Percentiles rank a stretch among this genome's conserved stretches.
Evolutionary conservation across 1,284 basidiomycete species (phyloP).

Genomic region (Malassezia sympodialis): DNA sequence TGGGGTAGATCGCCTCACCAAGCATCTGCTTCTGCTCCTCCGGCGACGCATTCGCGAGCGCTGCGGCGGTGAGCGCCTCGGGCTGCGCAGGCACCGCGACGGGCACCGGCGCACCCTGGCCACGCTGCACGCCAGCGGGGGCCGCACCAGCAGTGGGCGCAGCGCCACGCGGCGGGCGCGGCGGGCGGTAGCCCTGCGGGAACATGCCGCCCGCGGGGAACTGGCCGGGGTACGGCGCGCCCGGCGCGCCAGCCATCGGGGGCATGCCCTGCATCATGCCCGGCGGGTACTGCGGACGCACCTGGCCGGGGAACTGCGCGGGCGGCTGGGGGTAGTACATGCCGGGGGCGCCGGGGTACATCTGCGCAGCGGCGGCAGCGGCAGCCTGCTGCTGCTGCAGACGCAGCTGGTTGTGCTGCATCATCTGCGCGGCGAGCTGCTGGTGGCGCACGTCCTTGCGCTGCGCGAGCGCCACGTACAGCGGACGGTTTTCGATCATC

Average conservation of each 20-base stretch:
- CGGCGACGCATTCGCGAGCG: constrained; percentile 45
- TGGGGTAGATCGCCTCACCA: constrained; percentile 48
- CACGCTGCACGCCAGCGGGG: constrained; percentile 17
- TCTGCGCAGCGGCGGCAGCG: constrained; percentile 36
- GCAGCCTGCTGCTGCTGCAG: constrained; percentile 43
- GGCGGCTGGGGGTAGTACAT: constrained; percentile 47
- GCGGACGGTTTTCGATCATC: constrained; percentile 96
- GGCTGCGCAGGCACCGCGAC: constrained; percentile 22
- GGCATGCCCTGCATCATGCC: constrained; percentile 48
- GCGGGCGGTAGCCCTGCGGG: constrained; percentile 44
- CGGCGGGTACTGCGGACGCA: constrained; percentile 46
- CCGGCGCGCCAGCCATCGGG: constrained; percentile 20
- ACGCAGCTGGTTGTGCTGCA: constrained; percentile 49
- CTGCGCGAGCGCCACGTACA: constrained; percentile 97
- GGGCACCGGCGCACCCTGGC: constrained; percentile 26
- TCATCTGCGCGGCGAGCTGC: constrained; percentile 83
- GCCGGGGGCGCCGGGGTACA: constrained; percentile 42
- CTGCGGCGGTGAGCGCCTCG: constrained; percentile 38
- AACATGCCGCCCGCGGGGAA: constrained; percentile 42
- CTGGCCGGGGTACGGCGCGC: constrained; percentile 40
- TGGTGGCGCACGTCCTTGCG: constrained; percentile 96
- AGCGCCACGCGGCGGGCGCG: constrained; percentile 37
- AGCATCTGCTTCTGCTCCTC: constrained; percentile 50
- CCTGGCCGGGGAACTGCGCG: constrained; percentile 42
- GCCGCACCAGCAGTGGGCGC: constrained; percentile 17